A percentile compares a stretch with the other conserved stretches of the same genome.
These are phyloP conservation scores for Cercophora samala DNA, from an alignment of 495 filamentous ascomycete genomes.

Conservation along the genomic window DNA sequence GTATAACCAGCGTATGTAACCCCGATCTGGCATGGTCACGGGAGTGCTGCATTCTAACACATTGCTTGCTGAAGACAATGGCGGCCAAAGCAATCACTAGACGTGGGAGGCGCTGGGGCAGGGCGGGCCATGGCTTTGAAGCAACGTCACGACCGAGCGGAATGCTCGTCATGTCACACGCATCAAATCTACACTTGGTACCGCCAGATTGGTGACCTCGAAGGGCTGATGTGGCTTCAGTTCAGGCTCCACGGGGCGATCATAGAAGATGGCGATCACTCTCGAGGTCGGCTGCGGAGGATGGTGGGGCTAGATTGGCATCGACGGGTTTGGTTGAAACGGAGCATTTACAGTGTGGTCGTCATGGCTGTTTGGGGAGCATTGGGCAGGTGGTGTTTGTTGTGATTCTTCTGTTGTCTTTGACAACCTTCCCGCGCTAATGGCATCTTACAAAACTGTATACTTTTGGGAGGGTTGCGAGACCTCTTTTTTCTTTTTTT, in stretches of 20 bases:
- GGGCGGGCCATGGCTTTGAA: neutral
- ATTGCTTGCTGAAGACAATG: slow-evolving; percentile 27
- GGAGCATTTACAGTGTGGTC: neutral
- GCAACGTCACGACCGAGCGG: neutral
- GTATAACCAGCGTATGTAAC: slow-evolving; percentile 68
- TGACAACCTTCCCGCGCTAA: neutral
- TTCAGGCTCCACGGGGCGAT: neutral
- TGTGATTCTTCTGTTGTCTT: neutral
- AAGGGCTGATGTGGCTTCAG: neutral
- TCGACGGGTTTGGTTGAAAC: neutral
- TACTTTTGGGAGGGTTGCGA: neutral
- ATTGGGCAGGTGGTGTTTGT: neutral
- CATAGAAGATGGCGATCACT: neutral
- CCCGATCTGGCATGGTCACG: neutral
- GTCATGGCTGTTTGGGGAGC: neutral
- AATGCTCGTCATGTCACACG: neutral
- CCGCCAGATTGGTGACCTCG: neutral
- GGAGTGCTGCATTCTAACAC: neutral
- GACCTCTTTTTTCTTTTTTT: too few species aligned
- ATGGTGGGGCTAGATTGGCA: neutral
- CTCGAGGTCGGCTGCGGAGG: neutral
- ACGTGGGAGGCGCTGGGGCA: neutral
- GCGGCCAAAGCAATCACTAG: slow-evolving; percentile 17
- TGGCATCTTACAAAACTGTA: neutral
- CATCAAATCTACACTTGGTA: neutral